Evolutionary conservation across 768 basidiomycete species (phyloP), one percentile per base, ranked within the genome.

Genomic region (Podaxis sp.): DNA sequence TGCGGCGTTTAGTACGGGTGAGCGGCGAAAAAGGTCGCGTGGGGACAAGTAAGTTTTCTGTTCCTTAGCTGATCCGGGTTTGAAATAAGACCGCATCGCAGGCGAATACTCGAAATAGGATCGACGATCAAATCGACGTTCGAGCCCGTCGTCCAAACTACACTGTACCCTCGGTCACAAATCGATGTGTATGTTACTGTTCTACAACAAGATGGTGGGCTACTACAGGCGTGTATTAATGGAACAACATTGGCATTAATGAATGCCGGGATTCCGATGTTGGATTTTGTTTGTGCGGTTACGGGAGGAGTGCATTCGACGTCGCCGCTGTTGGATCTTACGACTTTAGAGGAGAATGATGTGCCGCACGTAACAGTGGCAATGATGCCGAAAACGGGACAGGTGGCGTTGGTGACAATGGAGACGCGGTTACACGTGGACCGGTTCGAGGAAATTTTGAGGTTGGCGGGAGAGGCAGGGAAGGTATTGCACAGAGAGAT

Each of bases 101-200:
- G 96, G 75, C 93, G 94, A 15, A 82, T 93, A 65, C 79, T 91
- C 64, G 97, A 99, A 76, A 80, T 97, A 65, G 91, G 90, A 11
- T 81, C 93, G 2, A 86, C 89, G 24, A 88, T 98, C 65, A 92
- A 93, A 76, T 88, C 93, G 33, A 98, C 97, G 0, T 98, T 99
- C 71, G 96, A 98, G 71, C 94, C 96, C 46, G 94, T 96, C 59
- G 85, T 99, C 24, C 91, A 94, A 72, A 90, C 91, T 6, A 83
- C 82, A 64, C 83, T 99, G 52, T 98, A 97, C 76, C 96, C 96
- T 22, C 88, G 97, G 54, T 92, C 92, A 37, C 89, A 95, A 72
- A 97, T 99, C 72, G 93, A 96, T 75, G 88, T 99, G 64, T 92
- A 88, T 74, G 82, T 99, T 6, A 94, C 96, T 73, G 88, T 99